Conservation (phyloP, 1,284 basidiomycete species). For the Cryptococcus deneoformans region DNA sequence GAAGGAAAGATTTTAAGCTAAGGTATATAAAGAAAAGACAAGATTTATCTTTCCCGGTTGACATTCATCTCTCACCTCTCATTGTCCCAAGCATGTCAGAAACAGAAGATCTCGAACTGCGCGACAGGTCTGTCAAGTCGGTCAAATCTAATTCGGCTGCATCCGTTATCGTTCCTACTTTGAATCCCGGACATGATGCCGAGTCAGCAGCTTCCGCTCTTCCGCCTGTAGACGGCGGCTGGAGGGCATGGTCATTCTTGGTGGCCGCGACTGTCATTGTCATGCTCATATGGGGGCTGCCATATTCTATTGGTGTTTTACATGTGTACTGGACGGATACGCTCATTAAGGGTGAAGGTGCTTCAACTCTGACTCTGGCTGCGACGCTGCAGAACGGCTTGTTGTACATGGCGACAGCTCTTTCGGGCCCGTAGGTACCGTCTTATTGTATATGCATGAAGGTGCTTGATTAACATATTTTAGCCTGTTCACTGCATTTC, state of each 20-base stretch:
- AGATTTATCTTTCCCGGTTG: too few species aligned
- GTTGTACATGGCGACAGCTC: constrained; percentile 39
- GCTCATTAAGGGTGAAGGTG: constrained; percentile 36
- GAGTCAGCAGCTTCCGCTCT: constrained; percentile 14
- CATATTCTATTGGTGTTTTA: constrained; percentile 44
- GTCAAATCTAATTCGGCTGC: too few species aligned
- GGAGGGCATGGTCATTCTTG: constrained; percentile 45
- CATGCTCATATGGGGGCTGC: constrained; percentile 44
- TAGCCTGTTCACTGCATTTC: constrained; percentile 34
- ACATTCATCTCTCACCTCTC: too few species aligned
- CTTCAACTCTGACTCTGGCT: constrained; percentile 39
- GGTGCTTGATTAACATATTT: neutral
- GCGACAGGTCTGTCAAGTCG: too few species aligned
- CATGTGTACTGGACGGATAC: constrained; percentile 43
- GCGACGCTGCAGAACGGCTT: constrained; percentile 45
- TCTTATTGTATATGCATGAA: neutral
- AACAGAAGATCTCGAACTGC: too few species aligned
- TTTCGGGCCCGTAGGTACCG: constrained; percentile 41
- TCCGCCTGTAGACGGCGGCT: constrained; percentile 42
- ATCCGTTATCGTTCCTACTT: too few species aligned
- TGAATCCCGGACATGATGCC: too few species aligned
- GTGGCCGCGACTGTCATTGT: constrained; percentile 41
- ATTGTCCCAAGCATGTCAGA: too few species aligned
- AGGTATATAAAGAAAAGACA: too few species aligned
- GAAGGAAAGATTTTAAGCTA: too few species aligned